These are phyloP conservation scores for Stylosanthes scabra DNA, from an alignment of 331 rosid genomes.

Conservation along the genomic window DNA sequence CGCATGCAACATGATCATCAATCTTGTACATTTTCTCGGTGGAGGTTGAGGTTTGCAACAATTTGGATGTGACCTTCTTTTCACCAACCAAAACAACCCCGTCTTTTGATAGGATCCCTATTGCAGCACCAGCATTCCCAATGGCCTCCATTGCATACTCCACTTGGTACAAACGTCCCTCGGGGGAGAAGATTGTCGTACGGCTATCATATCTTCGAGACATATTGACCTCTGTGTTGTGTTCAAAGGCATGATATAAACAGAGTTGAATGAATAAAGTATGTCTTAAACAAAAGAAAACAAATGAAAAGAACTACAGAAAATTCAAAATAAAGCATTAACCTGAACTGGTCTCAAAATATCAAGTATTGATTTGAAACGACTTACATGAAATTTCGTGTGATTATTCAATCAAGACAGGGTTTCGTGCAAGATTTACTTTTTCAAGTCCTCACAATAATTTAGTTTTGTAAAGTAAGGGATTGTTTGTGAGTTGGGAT, in stretches of 20 bases:
- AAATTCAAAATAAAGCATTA: background rate
- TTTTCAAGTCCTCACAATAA: background rate
- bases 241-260: slow-evolving; percentile 29
- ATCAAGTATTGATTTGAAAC: slow-evolving; percentile 2
- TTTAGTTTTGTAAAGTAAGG: background rate
- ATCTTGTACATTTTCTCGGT: slow-evolving; percentile 91
- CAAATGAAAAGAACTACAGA: background rate
- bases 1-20: slow-evolving; percentile 91
- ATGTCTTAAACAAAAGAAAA: background rate
- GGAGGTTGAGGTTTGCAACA: slow-evolving; percentile 86
- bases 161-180: slow-evolving; percentile 87
- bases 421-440: background rate
- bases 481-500: too few relatives aligned
- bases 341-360: background rate
- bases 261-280: slow-evolving; percentile 25
- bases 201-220: slow-evolving; percentile 91
- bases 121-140: slow-evolving; percentile 88
- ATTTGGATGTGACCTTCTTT: slow-evolving; percentile 84
- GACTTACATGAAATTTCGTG: slow-evolving; percentile 2
- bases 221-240: slow-evolving; percentile 50
- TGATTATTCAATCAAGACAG: background rate
- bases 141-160: slow-evolving; percentile 96
- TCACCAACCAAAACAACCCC: slow-evolving; percentile 88
- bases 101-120: slow-evolving; percentile 84
- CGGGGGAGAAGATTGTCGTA: slow-evolving; percentile 87